Base-by-base conservation (phyloP, 2,329 filamentous ascomycete genomes). In the Thermoascus crustaceus region DNA sequence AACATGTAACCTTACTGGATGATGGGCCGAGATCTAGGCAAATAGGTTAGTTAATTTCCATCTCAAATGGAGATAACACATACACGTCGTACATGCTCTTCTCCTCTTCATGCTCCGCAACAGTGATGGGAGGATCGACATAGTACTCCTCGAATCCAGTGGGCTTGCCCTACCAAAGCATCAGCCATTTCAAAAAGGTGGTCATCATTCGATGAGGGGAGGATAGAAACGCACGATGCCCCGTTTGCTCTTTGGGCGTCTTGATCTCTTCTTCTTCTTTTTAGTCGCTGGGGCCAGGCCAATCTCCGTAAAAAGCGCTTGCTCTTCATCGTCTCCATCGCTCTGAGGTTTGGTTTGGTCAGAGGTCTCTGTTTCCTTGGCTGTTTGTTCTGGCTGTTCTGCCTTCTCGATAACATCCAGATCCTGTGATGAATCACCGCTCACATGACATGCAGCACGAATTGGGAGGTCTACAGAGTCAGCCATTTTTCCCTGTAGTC, bases 131-230 rank as follows among this genome's bases (percentile, higher is more conserved):
- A 1, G 80, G 72, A 57, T 96, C 89, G 8, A 82, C 78, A 54
- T 76, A 91, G 57, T 77, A 85, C 42, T 87, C 80, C 74, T 88
- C 84, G 39, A 87, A 88, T 0, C 84, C 84, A 4, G 76, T 82
- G 4, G 68, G 66, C 39, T 65, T 62, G 31, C 49, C 54, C 63
- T 68, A 41, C 30, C 14, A 40, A 16, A 44, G 31, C 7, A 11
- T 30, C 7, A 21, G 10, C 2, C 18, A 5, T 20, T n/a, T 4
- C 14, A 10, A 9, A 17, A 8, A 30, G 17, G 14, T n/a, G 18
- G 18, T 17, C 13, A 24, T 23, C 26, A 6, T 10, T 16, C 5
- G 5, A n/a, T n/a, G n/a, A n/a, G n/a, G n/a, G n/a, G n/a, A n/a
- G n/a, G 7, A 16, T 29, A 3, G 11, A 40, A 38, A 25, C 44